Base-by-base conservation (phyloP, 257 asterid species). In the Plantago ovata region DNA sequence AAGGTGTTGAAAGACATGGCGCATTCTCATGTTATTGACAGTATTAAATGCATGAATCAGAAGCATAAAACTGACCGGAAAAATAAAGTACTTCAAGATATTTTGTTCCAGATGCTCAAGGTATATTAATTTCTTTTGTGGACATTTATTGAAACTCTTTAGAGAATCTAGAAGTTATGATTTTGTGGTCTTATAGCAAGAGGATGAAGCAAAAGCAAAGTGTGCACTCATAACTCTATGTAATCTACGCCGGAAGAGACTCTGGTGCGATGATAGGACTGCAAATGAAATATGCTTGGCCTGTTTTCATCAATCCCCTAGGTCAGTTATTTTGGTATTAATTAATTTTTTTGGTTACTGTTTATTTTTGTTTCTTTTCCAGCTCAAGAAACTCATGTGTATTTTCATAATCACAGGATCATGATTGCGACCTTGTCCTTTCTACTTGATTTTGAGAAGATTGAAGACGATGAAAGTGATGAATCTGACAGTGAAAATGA, bases 361-460 rank as follows among this genome's bases (percentile, higher is more conserved):
- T 28, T 38, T 47, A 11, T 33, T 19, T 22, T 28, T 56, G 56
- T 66, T 48, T 15, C 7, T 18, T 24, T 38, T 39, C 57, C 60
- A 41, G 33, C 19, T 60, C 33, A 33, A 48, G 56, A 50, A 50
- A 47, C 52, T 50, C 8, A 18, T 39, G 2, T 71, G 18, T 66
- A 64, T 52, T 58, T 58, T 64, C 53, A 56, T 70, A 52, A 56
- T 65, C 42, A 60, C 84, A 91, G 98, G 93, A 85, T 92, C 73
- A 82, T 88, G 96, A 75, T 77, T 74, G 90, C 98, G 64, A 82
- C 93, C 38, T 60, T 92, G 68, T 84, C 95, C 24, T 85, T 92
- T 77, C 89, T 92, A 62, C 96, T 92, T 59, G 95, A 82, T 75
- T 80, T 59, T 62, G 98, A 92, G 83, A 88, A 88, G 65, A 79